Evolutionary conservation across 768 basidiomycete genomes (phyloP).

Genomic region (Kwoniella heveanensis): DNA sequence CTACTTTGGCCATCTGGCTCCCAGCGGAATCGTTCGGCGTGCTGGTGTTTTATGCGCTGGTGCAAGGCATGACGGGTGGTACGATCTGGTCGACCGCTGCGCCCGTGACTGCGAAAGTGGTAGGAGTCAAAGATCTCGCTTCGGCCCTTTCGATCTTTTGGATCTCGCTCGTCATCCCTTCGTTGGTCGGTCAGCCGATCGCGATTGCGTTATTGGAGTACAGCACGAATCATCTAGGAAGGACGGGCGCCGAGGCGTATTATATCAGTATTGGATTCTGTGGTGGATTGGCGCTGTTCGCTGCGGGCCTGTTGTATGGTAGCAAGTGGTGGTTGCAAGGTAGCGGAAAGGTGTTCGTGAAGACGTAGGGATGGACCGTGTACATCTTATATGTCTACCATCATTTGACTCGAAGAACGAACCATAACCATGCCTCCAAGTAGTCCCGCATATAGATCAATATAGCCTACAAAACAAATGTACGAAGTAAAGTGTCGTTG

Average conservation of each 20-base stretch:
- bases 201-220: conserved; percentile 44
- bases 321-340: conserved; percentile 42
- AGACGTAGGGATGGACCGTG: too few relatives aligned
- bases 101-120: conserved; percentile 64
- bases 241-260: conserved; percentile 34
- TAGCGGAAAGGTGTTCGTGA: conserved; percentile 30
- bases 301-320: conserved; percentile 33
- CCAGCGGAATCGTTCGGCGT: conserved; percentile 51
- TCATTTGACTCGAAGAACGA: too few relatives aligned
- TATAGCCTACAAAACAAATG: too few relatives aligned
- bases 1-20: conserved; percentile 54
- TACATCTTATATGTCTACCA: too few relatives aligned
- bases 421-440: too few relatives aligned
- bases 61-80: conserved; percentile 63
- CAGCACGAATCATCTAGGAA: conserved; percentile 28
- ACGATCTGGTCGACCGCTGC: conserved; percentile 69
- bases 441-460: too few relatives aligned
- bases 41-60: conserved; percentile 50
- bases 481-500: too few relatives aligned
- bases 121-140: conserved; percentile 60
- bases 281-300: conserved; percentile 28
- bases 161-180: conserved; percentile 40
- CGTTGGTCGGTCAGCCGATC: conserved; percentile 45
- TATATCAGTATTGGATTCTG: conserved; percentile 47
- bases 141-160: conserved; percentile 48